phyloP scores from a whole-genome alignment of 2,329 filamentous ascomycete species.

The Cladophialophora bantiana region DNA sequence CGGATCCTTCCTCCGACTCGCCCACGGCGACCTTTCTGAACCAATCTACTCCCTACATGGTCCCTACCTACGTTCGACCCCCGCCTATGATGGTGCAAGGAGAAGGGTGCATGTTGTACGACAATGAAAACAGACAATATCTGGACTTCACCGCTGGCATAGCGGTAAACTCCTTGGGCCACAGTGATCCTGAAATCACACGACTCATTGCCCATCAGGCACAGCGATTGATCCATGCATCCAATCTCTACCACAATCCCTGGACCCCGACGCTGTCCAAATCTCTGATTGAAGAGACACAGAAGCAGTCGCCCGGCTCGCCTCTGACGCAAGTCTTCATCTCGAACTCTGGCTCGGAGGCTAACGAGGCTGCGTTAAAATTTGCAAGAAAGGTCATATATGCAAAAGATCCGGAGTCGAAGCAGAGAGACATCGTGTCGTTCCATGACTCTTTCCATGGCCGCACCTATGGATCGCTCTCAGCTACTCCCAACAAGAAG shows the following conservation, averaged over 20 bases:
- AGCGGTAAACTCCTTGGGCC: slow-evolving; percentile 90
- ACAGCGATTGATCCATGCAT: slow-evolving; percentile 83
- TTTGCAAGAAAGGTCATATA: slow-evolving; percentile 93
- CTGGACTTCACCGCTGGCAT: slow-evolving; percentile 96
- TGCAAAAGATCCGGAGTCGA: slow-evolving; percentile 70
- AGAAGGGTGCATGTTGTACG: slow-evolving; percentile 86
- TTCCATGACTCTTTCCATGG: slow-evolving; percentile 95
- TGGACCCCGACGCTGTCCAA: slow-evolving; percentile 92
- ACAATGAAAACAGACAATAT: slow-evolving; percentile 86
- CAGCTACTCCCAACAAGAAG: slow-evolving; percentile 97
- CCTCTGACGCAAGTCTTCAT: slow-evolving; percentile 75
- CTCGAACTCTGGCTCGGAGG: slow-evolving; percentile 95
- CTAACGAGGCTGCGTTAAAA: slow-evolving; percentile 97
- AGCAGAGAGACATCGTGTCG: slow-evolving; percentile 84
- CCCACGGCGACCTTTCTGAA: slow-evolving; percentile 76
- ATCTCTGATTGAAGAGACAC: slow-evolving; percentile 80
- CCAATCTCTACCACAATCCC: slow-evolving; percentile 95
- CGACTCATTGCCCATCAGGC: slow-evolving; percentile 79
- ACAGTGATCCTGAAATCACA: slow-evolving; percentile 81
- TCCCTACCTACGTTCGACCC: slow-evolving; percentile 91
- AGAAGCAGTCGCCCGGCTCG: slow-evolving; percentile 64
- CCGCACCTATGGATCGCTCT: slow-evolving; percentile 91
- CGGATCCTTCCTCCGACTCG: slow-evolving; percentile 77
- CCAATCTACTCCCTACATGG: slow-evolving; percentile 85
- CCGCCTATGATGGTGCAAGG: slow-evolving; percentile 88